Base-by-base conservation (phyloP, 495 filamentous ascomycete species). In the Sphaerosporella brunnea region DNA sequence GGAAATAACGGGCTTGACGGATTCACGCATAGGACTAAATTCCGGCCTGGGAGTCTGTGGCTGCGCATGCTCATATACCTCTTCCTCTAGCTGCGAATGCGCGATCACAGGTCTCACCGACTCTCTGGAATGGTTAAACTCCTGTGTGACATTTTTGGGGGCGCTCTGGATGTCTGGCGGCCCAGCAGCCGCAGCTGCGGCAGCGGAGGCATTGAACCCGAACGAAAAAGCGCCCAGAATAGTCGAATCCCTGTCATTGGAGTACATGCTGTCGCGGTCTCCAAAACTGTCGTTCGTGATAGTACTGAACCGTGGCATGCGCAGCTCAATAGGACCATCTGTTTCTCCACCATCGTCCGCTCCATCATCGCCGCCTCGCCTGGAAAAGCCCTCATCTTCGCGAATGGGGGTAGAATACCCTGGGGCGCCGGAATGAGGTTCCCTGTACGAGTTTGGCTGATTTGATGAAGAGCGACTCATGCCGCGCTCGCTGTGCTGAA, bases 401-500 rank as follows among this genome's bases (percentile, higher is more conserved):
- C 20, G 18, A 18, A 34, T 46, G 1, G 36, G 32, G 13, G 21
- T 26, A 9, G 34, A 8, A 48, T 48, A 37, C 10, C 20, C 36
- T 13, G 35, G 19, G 10, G 32, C 39, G 15, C 45, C 35, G 15
- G 32, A 38, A 16, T 48, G 30, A 9, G 32, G 36, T 5, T 48
- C 26, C 15, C 15, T 10, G 35, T 9, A 37, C 15, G 5, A 13
- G n/a, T n/a, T n/a, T n/a, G n/a, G n/a, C n/a, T 32, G 28, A 32
- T 32, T 32, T 32, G 28, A 32, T 4, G 35, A 37, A 15, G 8
- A 7, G 8, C 5, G 26, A 4, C 23, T 4, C 8, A 10, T 10
- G 3, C 8, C 9, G 26, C 16, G 43, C 43, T 46, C 23, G 43
- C 5, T 46, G 19, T 46, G 25, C 23, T 46, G 78, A 30, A 97